Conservation (phyloP, 768 basidiomycete species). For the Rhodosporidiobolus odoratus region DNA sequence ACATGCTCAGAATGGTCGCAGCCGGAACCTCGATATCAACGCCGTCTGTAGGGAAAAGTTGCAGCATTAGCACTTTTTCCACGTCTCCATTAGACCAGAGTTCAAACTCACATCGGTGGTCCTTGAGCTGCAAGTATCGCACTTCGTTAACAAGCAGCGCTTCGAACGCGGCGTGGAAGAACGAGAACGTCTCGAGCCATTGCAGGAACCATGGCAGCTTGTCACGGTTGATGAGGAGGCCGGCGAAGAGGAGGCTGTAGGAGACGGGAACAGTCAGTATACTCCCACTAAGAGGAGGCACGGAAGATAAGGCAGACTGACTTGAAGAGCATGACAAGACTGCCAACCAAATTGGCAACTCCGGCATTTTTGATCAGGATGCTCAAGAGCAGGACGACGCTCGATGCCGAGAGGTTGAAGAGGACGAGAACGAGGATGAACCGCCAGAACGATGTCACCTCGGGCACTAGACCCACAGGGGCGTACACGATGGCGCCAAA, state of each 20-base stretch:
- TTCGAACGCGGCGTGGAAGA: slow-evolving; percentile 99
- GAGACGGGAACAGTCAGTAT: slow-evolving; percentile 4
- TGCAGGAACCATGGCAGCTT: slow-evolving; percentile 65
- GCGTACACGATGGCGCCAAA: slow-evolving; percentile 95
- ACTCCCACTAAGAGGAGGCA: background rate
- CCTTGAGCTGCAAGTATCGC: slow-evolving; percentile 84
- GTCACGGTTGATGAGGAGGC: slow-evolving; percentile 88
- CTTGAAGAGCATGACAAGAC: slow-evolving; percentile 97
- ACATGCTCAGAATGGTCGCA: slow-evolving; percentile 87
- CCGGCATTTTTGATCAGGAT: slow-evolving; percentile 80
- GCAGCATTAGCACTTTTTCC: slow-evolving; percentile 12
- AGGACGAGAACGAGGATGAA: slow-evolving; percentile 92
- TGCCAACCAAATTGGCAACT: slow-evolving; percentile 89
- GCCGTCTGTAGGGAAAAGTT: slow-evolving; percentile 59
- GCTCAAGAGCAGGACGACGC: slow-evolving; percentile 81
- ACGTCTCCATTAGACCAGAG: background rate
- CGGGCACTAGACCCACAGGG: slow-evolving; percentile 87
- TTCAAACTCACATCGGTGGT: slow-evolving; percentile 53
- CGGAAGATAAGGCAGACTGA: slow-evolving; percentile 50
- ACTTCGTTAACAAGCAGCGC: slow-evolving; percentile 96
- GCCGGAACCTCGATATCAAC: slow-evolving; percentile 95
- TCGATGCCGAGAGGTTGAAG: slow-evolving; percentile 94
- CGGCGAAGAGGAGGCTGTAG: slow-evolving; percentile 83
- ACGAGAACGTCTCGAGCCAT: slow-evolving; percentile 86
- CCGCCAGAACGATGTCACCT: slow-evolving; percentile 89